These are phyloP conservation scores for Aspergillus quadricinctus DNA, from an alignment of 2,329 filamentous ascomycete species.

Conservation along the genomic window DNA sequence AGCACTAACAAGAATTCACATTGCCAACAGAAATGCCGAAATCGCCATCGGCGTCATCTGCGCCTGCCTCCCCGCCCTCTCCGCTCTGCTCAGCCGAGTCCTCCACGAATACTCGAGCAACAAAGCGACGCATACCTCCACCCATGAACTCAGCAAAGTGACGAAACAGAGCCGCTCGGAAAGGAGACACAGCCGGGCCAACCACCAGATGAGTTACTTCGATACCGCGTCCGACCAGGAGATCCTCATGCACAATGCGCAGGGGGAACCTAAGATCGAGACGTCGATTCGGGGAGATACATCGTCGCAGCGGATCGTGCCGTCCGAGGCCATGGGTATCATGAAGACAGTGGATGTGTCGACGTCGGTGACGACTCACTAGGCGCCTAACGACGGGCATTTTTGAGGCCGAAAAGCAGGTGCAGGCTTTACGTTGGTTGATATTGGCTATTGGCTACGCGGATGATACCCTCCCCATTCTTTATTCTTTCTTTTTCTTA, in stretches of 20 bases:
- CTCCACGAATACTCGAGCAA: slow-evolving; percentile 27
- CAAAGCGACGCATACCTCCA: slow-evolving; percentile 15
- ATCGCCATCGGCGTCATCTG: slow-evolving; percentile 39
- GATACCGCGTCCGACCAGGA: slow-evolving; percentile 23
- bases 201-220: slow-evolving; percentile 11
- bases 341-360: slow-evolving; percentile 28
- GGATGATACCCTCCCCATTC: not conserved
- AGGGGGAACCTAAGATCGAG: slow-evolving; percentile 24
- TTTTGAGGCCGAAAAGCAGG: not conserved
- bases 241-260: slow-evolving; percentile 22
- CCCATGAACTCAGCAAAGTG: slow-evolving; percentile 19
- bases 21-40: slow-evolving; percentile 35
- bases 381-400: not conserved
- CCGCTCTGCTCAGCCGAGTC: slow-evolving; percentile 31
- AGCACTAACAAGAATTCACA: slow-evolving; percentile 18
- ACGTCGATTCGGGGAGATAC: slow-evolving; percentile 21
- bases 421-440: not conserved
- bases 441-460: not conserved
- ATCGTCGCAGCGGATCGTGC: not conserved
- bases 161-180: slow-evolving; percentile 9
- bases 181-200: slow-evolving; percentile 10
- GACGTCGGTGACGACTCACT: slow-evolving; percentile 13
- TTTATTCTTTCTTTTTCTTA: not conserved
- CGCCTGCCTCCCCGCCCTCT: slow-evolving; percentile 38
- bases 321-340: slow-evolving; percentile 14